These are phyloP conservation scores for Alternaria ethzedia DNA, from an alignment of 2,329 filamentous ascomycete species.

Conservation along the genomic window DNA sequence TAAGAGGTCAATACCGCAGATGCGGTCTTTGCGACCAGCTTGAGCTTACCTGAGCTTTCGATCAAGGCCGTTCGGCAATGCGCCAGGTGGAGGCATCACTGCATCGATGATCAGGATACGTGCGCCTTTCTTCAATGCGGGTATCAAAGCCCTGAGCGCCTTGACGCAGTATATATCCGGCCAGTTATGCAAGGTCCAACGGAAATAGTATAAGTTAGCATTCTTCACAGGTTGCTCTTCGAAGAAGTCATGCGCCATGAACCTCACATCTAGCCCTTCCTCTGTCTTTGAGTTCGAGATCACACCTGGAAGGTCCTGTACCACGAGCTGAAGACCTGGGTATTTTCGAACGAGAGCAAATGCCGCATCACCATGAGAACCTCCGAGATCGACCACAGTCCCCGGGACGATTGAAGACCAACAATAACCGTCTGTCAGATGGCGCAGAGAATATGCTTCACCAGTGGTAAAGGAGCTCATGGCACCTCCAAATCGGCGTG, in stretches of 20 bases:
- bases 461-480: constrained; percentile 17
- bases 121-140: constrained; percentile 29
- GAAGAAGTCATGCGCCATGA: constrained; percentile 30
- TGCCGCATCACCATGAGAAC: constrained; percentile 17
- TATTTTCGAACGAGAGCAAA: constrained; percentile 20
- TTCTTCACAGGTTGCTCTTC: constrained; percentile 22
- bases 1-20: neutral
- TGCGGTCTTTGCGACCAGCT: neutral
- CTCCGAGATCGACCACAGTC: constrained; percentile 30
- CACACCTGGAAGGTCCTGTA: constrained; percentile 25
- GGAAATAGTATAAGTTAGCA: constrained; percentile 47
- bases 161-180: constrained; percentile 36
- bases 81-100: constrained; percentile 14
- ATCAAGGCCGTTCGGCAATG: constrained; percentile 2
- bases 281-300: constrained; percentile 11
- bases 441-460: neutral
- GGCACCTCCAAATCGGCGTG: constrained; percentile 14
- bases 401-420: constrained; percentile 10
- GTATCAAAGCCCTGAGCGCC: constrained; percentile 20
- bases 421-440: constrained; percentile 2
- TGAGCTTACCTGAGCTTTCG: constrained; percentile 1
- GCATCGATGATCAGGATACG: constrained; percentile 23
- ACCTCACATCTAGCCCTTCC: constrained; percentile 13
- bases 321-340: constrained; percentile 18
- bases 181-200: constrained; percentile 53